A percentile compares a stretch with the other conserved stretches of the same genome.
phyloP scores from a whole-genome alignment of 352 stramenopile genomes.

The Globisporangium abappressorium region DNA sequence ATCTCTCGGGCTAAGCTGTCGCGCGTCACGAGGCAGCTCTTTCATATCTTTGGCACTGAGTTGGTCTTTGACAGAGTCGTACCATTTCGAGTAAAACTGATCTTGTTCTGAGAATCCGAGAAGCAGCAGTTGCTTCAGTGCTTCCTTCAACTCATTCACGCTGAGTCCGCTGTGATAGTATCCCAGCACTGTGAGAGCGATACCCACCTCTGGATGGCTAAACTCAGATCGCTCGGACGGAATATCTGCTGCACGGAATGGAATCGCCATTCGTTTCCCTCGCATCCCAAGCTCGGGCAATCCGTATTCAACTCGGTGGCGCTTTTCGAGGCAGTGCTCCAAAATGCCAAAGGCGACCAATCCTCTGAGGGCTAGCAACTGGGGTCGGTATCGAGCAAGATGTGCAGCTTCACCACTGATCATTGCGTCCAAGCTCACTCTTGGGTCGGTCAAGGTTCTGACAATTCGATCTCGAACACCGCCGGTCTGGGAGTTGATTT shows the following conservation, averaged over 20 bases:
- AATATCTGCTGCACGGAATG: constrained; percentile 84
- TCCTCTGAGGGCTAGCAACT: constrained; percentile 68
- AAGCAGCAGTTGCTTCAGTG: constrained; percentile 53
- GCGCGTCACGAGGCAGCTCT: constrained; percentile 46
- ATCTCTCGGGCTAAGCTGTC: constrained; percentile 77
- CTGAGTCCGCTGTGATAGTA: constrained; percentile 85
- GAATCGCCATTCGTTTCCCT: constrained; percentile 77
- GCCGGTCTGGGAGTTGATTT: constrained; percentile 16
- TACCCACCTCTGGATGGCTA: constrained; percentile 83
- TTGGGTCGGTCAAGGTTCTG: constrained; percentile 32
- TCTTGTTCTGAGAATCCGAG: constrained; percentile 65
- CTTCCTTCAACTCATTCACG: constrained; percentile 38
- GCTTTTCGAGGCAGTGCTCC: constrained; percentile 81
- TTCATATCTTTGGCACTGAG: constrained; percentile 13
- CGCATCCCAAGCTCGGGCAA: constrained; percentile 36
- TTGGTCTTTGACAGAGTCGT: constrained; percentile 29
- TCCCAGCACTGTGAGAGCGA: constrained; percentile 75
- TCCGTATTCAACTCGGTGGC: constrained; percentile 80
- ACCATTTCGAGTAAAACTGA: constrained; percentile 73
- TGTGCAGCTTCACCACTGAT: constrained; percentile 14
- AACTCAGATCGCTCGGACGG: constrained; percentile 84
- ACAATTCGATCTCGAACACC: constrained; percentile 26
- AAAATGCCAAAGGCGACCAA: constrained; percentile 79
- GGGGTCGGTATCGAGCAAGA: constrained; percentile 25
- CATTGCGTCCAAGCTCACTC: constrained; percentile 22